These are phyloP conservation scores for Colletotrichum filicis DNA, from an alignment of 2,329 filamentous ascomycete species.

Conservation along the genomic window DNA sequence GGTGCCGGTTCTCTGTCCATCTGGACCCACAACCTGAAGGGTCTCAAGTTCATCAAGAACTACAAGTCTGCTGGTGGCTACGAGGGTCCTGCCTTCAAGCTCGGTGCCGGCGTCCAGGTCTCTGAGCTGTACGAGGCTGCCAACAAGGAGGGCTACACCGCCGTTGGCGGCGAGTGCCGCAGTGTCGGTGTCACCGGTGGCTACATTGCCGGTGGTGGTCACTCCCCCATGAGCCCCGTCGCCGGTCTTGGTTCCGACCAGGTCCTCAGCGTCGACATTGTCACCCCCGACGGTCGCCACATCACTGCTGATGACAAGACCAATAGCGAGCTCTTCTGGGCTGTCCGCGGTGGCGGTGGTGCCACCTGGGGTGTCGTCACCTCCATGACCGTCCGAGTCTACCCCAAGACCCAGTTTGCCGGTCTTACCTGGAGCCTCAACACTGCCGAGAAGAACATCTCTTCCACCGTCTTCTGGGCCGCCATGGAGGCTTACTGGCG, in stretches of 20 bases:
- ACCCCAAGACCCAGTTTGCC: slow-evolving; percentile 45
- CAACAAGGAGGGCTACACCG: slow-evolving; percentile 54
- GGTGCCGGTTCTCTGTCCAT: slow-evolving; percentile 59
- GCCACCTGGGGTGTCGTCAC: slow-evolving; percentile 57
- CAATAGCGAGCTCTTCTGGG: slow-evolving; percentile 62
- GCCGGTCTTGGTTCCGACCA: slow-evolving; percentile 59
- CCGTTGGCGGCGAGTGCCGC: slow-evolving; percentile 65
- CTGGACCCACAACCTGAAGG: slow-evolving; percentile 60
- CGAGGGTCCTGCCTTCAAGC: slow-evolving; percentile 61
- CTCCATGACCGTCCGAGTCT: slow-evolving; percentile 49
- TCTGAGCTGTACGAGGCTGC: slow-evolving; percentile 64
- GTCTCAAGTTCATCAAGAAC: slow-evolving; percentile 40
- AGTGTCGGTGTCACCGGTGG: slow-evolving; percentile 43
- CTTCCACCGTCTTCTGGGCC: slow-evolving; percentile 45
- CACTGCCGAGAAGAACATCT: slow-evolving; percentile 40
- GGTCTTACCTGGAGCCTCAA: slow-evolving; percentile 45
- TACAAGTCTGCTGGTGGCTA: slow-evolving; percentile 42
- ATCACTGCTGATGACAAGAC: slow-evolving; percentile 51
- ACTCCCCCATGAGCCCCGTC: slow-evolving; percentile 57
- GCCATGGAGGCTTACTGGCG: slow-evolving; percentile 46
- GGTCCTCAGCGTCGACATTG: slow-evolving; percentile 60
- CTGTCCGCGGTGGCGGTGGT: slow-evolving; percentile 57
- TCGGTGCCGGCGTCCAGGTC: slow-evolving; percentile 65
- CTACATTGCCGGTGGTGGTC: slow-evolving; percentile 54
- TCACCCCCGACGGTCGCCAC: slow-evolving; percentile 55